Base-by-base conservation (phyloP, 805 yeast species). In the Maudiozyma saulgeensis region DNA sequence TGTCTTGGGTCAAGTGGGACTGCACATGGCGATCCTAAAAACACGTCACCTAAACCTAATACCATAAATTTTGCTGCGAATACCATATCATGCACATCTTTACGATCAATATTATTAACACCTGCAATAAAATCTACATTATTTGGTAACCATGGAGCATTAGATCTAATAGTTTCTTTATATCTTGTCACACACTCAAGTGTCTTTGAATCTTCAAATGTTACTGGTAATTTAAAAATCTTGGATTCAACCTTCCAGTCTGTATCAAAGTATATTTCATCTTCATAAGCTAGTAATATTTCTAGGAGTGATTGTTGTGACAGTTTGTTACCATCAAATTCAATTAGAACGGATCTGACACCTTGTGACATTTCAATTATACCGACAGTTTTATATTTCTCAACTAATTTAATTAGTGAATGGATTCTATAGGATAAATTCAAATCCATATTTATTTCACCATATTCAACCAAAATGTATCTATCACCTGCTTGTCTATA, bases 401-500 rank as follows among this genome's bases (percentile, higher is more conserved):
- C 70, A 41, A 87, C 95, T 75, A 80, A 74, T 55, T 83, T 85
- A 49, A 85, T 85, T 64, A 91, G 76, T 60, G 83, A 80, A 67
- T 87, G 85, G 49, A 93, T 87, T 59, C 97, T 77, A 74, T 90
- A 91, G 23, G 89, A 74, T 57, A 85, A 70, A 67, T 87, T 87
- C 68, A 91, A 76, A 66, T 90, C 96, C 84, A 91, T 78, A 47
- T 75, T 73, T 64, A 86, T 83, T 52, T 87, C 93, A 59, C 99
- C 99, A 64, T 89, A 91, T 70, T 91, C 99, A 50, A 90, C 87
- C 51, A 93, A 74, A 47, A 91, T 72, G 64, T 88, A 93, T 60
- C 96, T 81, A 67, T 91, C 99, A 68, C 99, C 99, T 23, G 98
- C 97, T 69, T 90, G 98, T 63, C 99, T 83, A 68, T 86, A 89